These are phyloP conservation scores for Fusarium irregulare DNA, from an alignment of 2,329 filamentous ascomycete genomes.

Conservation along the genomic window DNA sequence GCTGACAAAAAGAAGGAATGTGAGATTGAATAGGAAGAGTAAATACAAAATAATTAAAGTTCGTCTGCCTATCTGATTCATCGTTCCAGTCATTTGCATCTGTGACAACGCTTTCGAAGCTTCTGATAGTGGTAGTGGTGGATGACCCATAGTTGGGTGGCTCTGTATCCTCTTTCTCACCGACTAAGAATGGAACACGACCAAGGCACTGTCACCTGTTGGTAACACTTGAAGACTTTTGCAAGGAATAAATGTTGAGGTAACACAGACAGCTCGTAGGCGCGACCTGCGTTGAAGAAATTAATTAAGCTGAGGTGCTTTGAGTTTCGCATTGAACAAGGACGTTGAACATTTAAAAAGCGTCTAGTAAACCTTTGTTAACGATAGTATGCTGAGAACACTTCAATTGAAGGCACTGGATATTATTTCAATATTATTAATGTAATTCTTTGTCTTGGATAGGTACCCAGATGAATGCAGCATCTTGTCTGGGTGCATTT, in stretches of 20 bases:
- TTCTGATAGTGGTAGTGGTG: not conserved
- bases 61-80: not conserved
- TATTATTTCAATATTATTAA: not conserved
- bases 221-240: not conserved
- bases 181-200: not conserved
- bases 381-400: too few relatives aligned
- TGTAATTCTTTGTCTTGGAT: not conserved
- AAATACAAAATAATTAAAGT: not conserved
- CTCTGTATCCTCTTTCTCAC: not conserved
- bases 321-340: not conserved
- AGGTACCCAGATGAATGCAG: not conserved
- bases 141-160: not conserved
- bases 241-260: not conserved
- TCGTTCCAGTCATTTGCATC: not conserved
- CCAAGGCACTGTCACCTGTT: not conserved
- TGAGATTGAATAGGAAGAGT: not conserved
- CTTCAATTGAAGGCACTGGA: not conserved
- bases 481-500: not conserved
- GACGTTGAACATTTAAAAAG: not conserved
- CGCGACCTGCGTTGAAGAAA: not conserved
- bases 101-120: not conserved
- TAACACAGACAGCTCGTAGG: not conserved
- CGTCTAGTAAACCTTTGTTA: too few relatives aligned
- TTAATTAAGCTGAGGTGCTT: not conserved
- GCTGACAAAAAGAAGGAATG: conserved; percentile 7